phyloP scores from a whole-genome alignment of 257 asterid genomes.

The Solanum paucissectum region DNA sequence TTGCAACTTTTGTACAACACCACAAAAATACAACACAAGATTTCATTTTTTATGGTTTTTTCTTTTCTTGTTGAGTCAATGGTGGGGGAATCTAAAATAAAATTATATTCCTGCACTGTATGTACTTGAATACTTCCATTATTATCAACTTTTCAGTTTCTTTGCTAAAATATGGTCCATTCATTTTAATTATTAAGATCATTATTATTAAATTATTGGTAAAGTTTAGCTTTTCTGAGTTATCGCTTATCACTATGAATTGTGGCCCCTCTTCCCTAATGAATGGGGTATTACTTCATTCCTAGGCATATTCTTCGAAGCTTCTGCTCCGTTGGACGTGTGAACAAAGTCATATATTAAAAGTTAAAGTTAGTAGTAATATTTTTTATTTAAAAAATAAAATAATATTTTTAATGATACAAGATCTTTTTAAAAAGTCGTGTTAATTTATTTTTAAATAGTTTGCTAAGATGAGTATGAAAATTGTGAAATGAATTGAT shows the following conservation, averaged over 20 bases:
- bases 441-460: not conserved
- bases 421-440: not conserved
- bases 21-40: not conserved
- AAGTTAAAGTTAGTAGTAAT: fast-evolving
- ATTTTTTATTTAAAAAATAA: not conserved
- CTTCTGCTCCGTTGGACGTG: not conserved
- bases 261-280: not conserved
- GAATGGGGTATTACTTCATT: not conserved
- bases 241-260: not conserved
- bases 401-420: not conserved
- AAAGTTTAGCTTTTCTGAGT: not conserved
- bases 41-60: not conserved
- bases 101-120: not conserved
- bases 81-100: not conserved
- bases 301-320: not conserved
- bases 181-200: not conserved
- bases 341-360: not conserved
- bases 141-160: not conserved
- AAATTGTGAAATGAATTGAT: not conserved
- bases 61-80: not conserved
- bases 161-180: not conserved
- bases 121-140: not conserved
- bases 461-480: not conserved
- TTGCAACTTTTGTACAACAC: not conserved
- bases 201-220: not conserved